Evolutionary conservation across 139 green algal genomes (phyloP).

Genomic region (Yamagishiella unicocca): DNA sequence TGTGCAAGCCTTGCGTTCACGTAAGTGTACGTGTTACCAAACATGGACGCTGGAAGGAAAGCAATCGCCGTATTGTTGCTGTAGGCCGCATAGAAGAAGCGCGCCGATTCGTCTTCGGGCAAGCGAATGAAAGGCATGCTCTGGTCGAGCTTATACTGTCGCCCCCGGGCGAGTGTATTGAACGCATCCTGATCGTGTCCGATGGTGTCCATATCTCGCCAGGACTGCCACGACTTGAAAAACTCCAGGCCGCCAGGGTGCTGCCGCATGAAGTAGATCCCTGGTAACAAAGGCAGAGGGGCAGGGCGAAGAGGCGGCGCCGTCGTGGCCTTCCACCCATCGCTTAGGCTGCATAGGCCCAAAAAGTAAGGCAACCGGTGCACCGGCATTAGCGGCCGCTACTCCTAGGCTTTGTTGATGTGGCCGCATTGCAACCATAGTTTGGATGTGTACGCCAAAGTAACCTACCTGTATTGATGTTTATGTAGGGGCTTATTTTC

Average conservation of each 20-base stretch:
- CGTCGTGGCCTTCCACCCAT: no score
- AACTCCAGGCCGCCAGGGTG: slow-evolving; percentile 42
- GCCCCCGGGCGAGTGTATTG: slow-evolving; percentile 48
- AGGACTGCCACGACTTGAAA: no score
- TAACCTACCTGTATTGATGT: slow-evolving; percentile 64
- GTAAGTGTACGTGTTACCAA: slow-evolving; percentile 60
- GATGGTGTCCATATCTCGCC: no score
- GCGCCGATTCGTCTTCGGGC: neutral
- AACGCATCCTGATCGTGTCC: slow-evolving; percentile 65
- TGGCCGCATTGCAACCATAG: no score
- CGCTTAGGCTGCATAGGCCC: no score
- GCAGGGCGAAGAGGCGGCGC: no score
- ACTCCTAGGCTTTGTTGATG: no score
- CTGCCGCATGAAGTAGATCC: slow-evolving; percentile 59
- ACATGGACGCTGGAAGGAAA: slow-evolving; percentile 50
- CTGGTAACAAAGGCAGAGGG: slow-evolving; percentile 32
- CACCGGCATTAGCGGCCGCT: no score
- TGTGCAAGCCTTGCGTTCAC: slow-evolving; percentile 40
- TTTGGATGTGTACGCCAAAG: no score
- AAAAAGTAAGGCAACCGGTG: no score
- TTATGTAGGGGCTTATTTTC: slow-evolving; percentile 21
- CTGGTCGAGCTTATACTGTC: no score
- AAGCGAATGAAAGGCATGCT: neutral
- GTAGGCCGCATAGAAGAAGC: slow-evolving; percentile 33
- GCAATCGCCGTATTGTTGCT: slow-evolving; percentile 39